A percentile compares a stretch with the other conserved stretches of the same genome.
Evolutionary conservation across 2,329 filamentous ascomycete genomes (phyloP).

Genomic region (Lithohypha guttulata): DNA sequence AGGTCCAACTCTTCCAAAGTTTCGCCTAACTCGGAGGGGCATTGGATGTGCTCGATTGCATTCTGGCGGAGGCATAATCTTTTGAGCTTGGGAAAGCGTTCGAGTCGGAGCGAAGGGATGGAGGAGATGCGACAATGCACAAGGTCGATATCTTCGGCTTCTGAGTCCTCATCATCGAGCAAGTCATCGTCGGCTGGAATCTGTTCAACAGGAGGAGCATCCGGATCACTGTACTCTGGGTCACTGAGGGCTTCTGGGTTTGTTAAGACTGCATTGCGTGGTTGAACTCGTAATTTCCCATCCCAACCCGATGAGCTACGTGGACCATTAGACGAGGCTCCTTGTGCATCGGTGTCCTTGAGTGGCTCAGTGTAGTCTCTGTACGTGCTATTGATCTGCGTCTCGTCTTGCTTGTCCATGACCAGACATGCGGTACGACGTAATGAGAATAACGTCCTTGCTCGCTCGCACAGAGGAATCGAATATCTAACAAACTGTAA

Average conservation of each 20-base stretch:
- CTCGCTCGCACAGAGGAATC: too few species aligned
- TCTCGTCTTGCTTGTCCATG: too few species aligned
- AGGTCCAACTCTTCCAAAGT: conserved; percentile 78
- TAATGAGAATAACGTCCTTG: too few species aligned
- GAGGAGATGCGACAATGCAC: conserved; percentile 78
- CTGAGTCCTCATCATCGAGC: conserved; percentile 41
- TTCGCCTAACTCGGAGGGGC: conserved; percentile 53
- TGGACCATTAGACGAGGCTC: background rate
- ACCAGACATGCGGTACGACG: too few species aligned
- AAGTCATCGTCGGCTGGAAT: conserved; percentile 71
- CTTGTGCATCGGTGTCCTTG: background rate
- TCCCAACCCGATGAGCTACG: conserved; percentile 29
- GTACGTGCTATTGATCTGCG: too few species aligned
- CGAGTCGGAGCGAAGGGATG: conserved; percentile 65
- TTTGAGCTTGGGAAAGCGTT: conserved; percentile 66
- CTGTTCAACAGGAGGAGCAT: conserved; percentile 57
- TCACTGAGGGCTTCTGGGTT: conserved; percentile 79
- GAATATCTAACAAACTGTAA: too few species aligned
- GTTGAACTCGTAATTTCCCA: conserved; percentile 31
- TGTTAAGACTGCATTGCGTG: conserved; percentile 57
- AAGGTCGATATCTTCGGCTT: conserved; percentile 65
- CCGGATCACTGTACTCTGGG: conserved; percentile 69
- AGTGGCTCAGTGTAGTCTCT: too few species aligned
- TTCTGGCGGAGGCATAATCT: conserved; percentile 89
- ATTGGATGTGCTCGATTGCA: conserved; percentile 67